phyloP scores from a whole-genome alignment of 2,329 filamentous ascomycete genomes.

The Colletotrichum sp. region DNA sequence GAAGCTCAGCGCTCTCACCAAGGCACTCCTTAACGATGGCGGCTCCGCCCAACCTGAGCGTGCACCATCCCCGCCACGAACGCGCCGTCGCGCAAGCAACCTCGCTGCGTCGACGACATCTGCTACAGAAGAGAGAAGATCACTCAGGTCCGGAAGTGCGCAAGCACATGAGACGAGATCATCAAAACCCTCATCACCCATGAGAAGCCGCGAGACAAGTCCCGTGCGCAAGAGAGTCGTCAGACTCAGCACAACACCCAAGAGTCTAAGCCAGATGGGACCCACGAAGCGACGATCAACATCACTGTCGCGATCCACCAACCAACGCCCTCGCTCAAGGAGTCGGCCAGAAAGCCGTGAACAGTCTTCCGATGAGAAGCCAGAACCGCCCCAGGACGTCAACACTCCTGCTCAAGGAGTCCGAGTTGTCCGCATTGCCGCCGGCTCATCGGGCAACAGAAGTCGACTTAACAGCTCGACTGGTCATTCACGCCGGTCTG shows the following conservation, averaged over 20 bases:
- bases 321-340: conserved; percentile 32
- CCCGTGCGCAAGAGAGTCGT: conserved; percentile 63
- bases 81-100: conserved; percentile 54
- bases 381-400: conserved; percentile 42
- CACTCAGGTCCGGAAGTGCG: conserved; percentile 52
- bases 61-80: conserved; percentile 49
- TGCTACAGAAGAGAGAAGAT: conserved; percentile 47
- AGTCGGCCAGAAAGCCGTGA: conserved; percentile 48
- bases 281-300: conserved; percentile 53
- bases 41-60: conserved; percentile 51
- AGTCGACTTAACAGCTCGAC: conserved; percentile 39
- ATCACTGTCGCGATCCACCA: conserved; percentile 47
- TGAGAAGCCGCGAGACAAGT: conserved; percentile 53
- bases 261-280: conserved; percentile 44
- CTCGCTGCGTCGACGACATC: conserved; percentile 50
- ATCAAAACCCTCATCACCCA: conserved; percentile 45
- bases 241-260: conserved; percentile 57
- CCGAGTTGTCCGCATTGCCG: conserved; percentile 60
- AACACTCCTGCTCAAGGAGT: conserved; percentile 60
- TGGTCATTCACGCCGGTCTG: conserved; percentile 39
- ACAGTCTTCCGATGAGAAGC: conserved; percentile 44
- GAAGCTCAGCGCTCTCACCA: conserved; percentile 92
- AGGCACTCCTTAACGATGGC: conserved; percentile 77
- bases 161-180: conserved; percentile 42
- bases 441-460: conserved; percentile 54